Conservation (phyloP, 176 grass and related monocot genomes). For the Pontederia paniculata region DNA sequence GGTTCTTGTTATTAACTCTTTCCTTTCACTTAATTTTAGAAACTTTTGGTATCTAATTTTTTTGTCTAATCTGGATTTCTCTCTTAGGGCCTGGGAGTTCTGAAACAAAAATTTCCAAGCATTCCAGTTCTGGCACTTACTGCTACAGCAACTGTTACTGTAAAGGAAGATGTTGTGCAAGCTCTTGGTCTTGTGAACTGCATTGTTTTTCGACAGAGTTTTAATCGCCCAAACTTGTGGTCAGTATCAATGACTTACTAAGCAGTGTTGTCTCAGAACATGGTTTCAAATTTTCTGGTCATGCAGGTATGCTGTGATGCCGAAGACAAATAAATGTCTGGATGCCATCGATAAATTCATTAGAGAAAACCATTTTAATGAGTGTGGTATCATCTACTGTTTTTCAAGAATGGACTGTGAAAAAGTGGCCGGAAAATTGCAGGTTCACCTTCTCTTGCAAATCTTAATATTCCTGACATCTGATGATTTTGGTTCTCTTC, state of each 20-base stretch:
- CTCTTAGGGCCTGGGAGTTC: constrained; percentile 57
- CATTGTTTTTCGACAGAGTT: constrained; percentile 86
- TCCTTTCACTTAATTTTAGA: not conserved
- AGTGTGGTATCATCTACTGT: constrained; percentile 87
- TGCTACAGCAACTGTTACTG: constrained; percentile 80
- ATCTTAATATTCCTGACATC: too few species aligned
- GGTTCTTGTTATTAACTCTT: constrained; percentile 25
- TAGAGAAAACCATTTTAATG: constrained; percentile 47
- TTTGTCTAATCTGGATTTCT: constrained; percentile 1
- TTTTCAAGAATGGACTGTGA: constrained; percentile 93
- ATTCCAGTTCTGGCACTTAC: constrained; percentile 77
- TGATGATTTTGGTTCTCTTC: too few species aligned
- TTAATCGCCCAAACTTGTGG: constrained; percentile 88
- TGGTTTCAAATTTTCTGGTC: constrained; percentile 14
- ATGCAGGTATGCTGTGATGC: constrained; percentile 52
- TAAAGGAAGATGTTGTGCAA: constrained; percentile 97
- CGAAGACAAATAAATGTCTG: constrained; percentile 87
- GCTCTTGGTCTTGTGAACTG: constrained; percentile 75
- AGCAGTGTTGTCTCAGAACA: constrained; percentile 16
- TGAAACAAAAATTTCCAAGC: constrained; percentile 69
- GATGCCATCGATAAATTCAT: constrained; percentile 85
- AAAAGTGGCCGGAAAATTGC: constrained; percentile 75
- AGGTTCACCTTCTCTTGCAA: constrained; percentile 27
- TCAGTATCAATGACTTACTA: constrained; percentile 21
- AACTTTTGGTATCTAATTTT: not conserved